Conservation (phyloP, 1,284 basidiomycete species). For the Peniophora sp. region DNA sequence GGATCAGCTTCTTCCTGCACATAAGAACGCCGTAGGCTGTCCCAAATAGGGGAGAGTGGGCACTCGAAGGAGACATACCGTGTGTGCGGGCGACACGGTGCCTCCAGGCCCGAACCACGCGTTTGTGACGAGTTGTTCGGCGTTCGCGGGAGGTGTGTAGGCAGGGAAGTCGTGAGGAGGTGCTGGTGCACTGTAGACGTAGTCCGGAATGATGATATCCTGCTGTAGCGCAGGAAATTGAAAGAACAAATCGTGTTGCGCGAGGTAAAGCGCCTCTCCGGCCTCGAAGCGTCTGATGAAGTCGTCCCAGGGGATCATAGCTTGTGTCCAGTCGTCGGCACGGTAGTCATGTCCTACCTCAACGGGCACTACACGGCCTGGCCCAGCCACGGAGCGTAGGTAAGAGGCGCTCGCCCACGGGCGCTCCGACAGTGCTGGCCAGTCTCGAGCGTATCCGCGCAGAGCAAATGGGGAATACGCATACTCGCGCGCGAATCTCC, state of each 20-base stretch:
- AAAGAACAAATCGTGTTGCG: constrained; percentile 79
- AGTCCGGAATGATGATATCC: constrained; percentile 82
- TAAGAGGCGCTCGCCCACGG: constrained; percentile 69
- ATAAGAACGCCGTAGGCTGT: too few species aligned
- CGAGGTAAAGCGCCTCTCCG: constrained; percentile 64
- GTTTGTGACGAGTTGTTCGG: constrained; percentile 70
- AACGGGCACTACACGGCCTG: constrained; percentile 81
- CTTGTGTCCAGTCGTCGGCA: constrained; percentile 75
- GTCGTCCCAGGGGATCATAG: constrained; percentile 69
- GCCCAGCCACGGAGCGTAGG: constrained; percentile 60
- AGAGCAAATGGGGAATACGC: constrained; percentile 65
- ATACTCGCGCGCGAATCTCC: constrained; percentile 35
- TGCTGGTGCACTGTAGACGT: constrained; percentile 68
- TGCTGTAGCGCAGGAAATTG: constrained; percentile 77
- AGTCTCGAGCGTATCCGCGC: constrained; percentile 48
- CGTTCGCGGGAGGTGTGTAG: constrained; percentile 63
- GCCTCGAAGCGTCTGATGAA: constrained; percentile 53
- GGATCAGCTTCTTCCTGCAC: constrained; percentile 1
- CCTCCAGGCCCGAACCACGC: constrained; percentile 83
- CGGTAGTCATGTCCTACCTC: constrained; percentile 88
- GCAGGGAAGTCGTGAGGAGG: constrained; percentile 33
- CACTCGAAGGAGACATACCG: constrained; percentile 42
- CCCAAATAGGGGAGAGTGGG: constrained; percentile 6
- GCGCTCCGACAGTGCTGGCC: constrained; percentile 64
- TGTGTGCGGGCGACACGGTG: constrained; percentile 84